Conservation (phyloP, 164 flowering plant species). For the Vitis amurensis region DNA sequence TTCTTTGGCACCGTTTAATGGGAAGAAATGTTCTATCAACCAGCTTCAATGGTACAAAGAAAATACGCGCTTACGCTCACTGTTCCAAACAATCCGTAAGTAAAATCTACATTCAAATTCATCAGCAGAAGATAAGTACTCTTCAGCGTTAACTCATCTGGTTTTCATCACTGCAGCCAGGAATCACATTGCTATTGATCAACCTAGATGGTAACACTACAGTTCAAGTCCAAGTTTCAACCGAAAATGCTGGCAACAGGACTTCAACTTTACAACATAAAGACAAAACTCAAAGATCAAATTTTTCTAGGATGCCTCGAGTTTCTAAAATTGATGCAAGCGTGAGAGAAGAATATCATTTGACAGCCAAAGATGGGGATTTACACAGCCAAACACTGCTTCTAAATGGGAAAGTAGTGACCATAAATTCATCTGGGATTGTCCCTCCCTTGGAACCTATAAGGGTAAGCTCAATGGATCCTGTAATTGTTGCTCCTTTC, state of each 20-base stretch:
- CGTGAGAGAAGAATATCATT: conserved; percentile 47
- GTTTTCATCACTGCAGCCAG: conserved; percentile 32
- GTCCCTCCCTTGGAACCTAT: conserved; percentile 27
- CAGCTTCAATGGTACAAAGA: conserved; percentile 24
- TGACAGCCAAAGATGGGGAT: conserved; percentile 42
- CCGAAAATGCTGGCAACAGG: background rate
- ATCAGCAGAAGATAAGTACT: background rate
- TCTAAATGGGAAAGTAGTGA: conserved; percentile 39
- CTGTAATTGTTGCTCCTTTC: conserved; percentile 22
- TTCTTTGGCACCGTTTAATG: conserved; percentile 57
- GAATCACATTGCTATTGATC: conserved; percentile 47
- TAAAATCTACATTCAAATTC: background rate
- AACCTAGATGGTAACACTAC: conserved; percentile 35
- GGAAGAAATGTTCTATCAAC: conserved; percentile 41
- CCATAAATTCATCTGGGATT: conserved; percentile 7
- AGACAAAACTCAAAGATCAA: conserved; percentile 2
- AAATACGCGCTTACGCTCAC: conserved; percentile 53
- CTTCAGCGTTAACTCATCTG: no score
- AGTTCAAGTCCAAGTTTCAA: conserved; percentile 12
- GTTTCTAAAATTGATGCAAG: no score
- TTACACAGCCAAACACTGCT: conserved; percentile 40
- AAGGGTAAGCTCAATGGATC: conserved; percentile 4
- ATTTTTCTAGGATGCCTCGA: background rate
- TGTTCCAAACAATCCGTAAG: conserved; percentile 46
- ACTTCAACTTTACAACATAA: background rate